Evolutionary conservation across 2,329 filamentous ascomycete genomes (phyloP), one percentile per base, ranked within the genome.

Genomic region (Xylaria sp.): DNA sequence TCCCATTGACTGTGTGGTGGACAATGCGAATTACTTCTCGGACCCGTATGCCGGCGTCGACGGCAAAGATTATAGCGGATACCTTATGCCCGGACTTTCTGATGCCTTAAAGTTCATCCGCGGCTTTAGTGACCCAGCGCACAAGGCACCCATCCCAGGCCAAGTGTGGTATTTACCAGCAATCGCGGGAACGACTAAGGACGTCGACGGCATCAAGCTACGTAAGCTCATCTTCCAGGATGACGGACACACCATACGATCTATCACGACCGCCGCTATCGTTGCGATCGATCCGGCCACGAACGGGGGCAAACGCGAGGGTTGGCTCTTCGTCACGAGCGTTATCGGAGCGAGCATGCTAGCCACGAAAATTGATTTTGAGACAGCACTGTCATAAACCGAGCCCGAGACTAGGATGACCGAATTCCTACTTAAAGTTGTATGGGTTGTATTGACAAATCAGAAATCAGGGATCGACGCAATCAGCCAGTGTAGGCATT

Each of bases 291-390:
- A 88, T 47, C 86, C 86, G 0, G 73, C 75, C 16, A 72, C 79
- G 13, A 82, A 84, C 57, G 78, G 70, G 0, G 82, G 82, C 0
- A 80, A 82, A 72, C 82, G 84, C 21, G 82, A 82, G 68, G 88
- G 83, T 0, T 88, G 86, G 86, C 74, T 90, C 18, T 90, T 87
- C 75, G 83, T 85, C 1, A 87, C 87, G 0, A 88, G 88, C 0
- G 87, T 88, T 64, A 69, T 85, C 68, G 84, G 86, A 2, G 78
- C 80, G 37, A 82, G 77, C 65, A 78, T 85, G 40, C 74, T 88
- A 69, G 86, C 86, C 12, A 81, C 86, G 23, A 84, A 85, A 75
- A 82, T 90, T 37, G 82, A 87, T 71, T 75, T 90, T 18, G 73
- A 70, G 63, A 67, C 60, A 12, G 60, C 50, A n/a, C 21, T 73